Evolutionary conservation across 2,329 filamentous ascomycete species (phyloP).

Genomic region (Trichoderma citrinoviride): DNA sequence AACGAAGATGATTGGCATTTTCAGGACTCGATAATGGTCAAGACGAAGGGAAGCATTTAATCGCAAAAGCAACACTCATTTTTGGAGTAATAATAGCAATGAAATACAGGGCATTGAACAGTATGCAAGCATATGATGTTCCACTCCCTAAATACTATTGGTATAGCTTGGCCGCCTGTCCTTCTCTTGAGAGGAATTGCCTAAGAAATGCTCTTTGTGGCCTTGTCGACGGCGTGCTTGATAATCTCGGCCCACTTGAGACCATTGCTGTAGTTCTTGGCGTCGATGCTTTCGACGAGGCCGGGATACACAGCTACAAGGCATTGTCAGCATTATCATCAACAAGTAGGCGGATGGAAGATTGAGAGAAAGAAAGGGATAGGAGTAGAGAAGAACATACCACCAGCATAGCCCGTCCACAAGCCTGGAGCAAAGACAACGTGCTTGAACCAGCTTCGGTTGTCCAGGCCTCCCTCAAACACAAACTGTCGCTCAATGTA

Average conservation of each 20-base stretch:
- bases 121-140: neutral
- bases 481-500: conserved; percentile 77
- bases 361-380: neutral
- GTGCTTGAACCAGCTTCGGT: conserved; percentile 87
- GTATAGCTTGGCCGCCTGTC: neutral
- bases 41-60: neutral
- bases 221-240: conserved; percentile 47
- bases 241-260: conserved; percentile 60
- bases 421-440: conserved; percentile 87
- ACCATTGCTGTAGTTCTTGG: conserved; percentile 56
- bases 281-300: conserved; percentile 60
- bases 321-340: neutral
- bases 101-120: neutral
- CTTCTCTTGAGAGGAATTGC: neutral
- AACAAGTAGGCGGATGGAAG: neutral
- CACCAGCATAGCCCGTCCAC: conserved; percentile 87
- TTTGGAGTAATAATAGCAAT: neutral
- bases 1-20: neutral
- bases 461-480: conserved; percentile 72
- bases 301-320: conserved; percentile 58
- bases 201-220: conserved; percentile 40
- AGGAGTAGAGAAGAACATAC: conserved; percentile 40
- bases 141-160: neutral
- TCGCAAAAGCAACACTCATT: neutral
- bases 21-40: neutral